Percentiles rank a stretch among this genome's conserved stretches.
phyloP scores from a whole-genome alignment of 495 filamentous ascomycete species.

The Penicillium chermesinum region DNA sequence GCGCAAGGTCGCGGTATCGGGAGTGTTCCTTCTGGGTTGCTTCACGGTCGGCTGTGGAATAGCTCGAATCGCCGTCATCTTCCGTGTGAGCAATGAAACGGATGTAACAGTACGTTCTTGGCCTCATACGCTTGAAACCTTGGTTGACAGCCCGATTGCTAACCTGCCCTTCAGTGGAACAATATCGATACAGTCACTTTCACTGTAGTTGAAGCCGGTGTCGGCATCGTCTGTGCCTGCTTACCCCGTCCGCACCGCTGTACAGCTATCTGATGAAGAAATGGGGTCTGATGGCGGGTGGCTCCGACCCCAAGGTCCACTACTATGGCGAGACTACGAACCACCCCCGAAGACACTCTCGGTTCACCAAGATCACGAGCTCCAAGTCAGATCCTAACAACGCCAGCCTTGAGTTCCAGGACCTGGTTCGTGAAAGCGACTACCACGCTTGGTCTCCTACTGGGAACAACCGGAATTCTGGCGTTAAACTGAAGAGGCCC shows the following conservation, averaged over 20 bases:
- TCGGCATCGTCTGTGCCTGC: slow-evolving; percentile 4
- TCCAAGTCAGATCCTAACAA: background rate
- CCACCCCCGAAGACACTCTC: background rate
- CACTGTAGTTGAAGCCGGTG: background rate
- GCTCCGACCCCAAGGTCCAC: background rate
- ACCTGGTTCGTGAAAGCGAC: background rate
- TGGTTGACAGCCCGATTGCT: background rate
- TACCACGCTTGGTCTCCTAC: background rate
- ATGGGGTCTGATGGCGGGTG: background rate
- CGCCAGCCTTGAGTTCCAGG: background rate
- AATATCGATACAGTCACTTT: slow-evolving; percentile 4
- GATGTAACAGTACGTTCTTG: slow-evolving; percentile 6
- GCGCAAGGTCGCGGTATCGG: background rate
- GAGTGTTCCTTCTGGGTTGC: background rate
- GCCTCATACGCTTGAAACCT: background rate
- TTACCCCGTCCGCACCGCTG: background rate
- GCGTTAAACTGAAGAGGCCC: background rate
- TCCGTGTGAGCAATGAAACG: background rate
- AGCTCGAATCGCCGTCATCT: slow-evolving; percentile 1
- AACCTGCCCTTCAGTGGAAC: background rate
- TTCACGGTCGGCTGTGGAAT: slow-evolving; percentile 2
- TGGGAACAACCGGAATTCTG: background rate
- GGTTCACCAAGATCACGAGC: background rate
- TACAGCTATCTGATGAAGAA: background rate
- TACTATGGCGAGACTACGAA: background rate